These are phyloP conservation scores for Pythium phragmiticola DNA, from an alignment of 352 stramenopile genomes.

Conservation along the genomic window DNA sequence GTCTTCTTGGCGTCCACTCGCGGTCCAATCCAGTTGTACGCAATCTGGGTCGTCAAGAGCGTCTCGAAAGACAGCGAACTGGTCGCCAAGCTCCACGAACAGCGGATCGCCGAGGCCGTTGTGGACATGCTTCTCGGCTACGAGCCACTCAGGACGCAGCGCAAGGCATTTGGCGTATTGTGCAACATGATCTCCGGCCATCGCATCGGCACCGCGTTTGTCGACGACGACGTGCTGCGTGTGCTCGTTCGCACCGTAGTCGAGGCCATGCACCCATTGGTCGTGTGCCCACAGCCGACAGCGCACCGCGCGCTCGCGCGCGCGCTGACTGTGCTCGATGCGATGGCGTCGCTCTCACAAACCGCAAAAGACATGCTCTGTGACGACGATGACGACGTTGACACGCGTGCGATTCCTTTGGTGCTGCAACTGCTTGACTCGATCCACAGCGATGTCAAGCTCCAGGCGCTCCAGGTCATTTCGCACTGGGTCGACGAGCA, in stretches of 20 bases:
- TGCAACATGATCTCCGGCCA: conserved; percentile 21
- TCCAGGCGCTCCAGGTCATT: conserved; percentile 45
- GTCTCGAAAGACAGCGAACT: conserved; percentile 69
- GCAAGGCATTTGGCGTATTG: conserved; percentile 47
- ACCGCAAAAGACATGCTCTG: conserved; percentile 36
- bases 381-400: conserved; percentile 21
- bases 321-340: conserved; percentile 46
- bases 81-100: conserved; percentile 52
- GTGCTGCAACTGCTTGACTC: conserved; percentile 45
- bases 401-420: conserved; percentile 38
- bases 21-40: conserved; percentile 44
- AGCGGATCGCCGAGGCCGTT: conserved; percentile 49
- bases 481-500: conserved; percentile 49
- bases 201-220: conserved; percentile 19
- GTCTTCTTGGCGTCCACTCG: conserved; percentile 30
- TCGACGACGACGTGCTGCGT: conserved; percentile 7
- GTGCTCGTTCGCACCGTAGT: conserved; percentile 19
- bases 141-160: conserved; percentile 36
- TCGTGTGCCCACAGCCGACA: conserved; percentile 26
- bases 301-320: conserved; percentile 41
- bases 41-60: conserved; percentile 48
- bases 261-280: conserved; percentile 32
- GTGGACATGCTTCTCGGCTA: conserved; percentile 36
- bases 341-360: conserved; percentile 34
- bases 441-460: conserved; percentile 38